phyloP scores from a whole-genome alignment of 306 rosid genomes.

The Malus sylvestris region DNA sequence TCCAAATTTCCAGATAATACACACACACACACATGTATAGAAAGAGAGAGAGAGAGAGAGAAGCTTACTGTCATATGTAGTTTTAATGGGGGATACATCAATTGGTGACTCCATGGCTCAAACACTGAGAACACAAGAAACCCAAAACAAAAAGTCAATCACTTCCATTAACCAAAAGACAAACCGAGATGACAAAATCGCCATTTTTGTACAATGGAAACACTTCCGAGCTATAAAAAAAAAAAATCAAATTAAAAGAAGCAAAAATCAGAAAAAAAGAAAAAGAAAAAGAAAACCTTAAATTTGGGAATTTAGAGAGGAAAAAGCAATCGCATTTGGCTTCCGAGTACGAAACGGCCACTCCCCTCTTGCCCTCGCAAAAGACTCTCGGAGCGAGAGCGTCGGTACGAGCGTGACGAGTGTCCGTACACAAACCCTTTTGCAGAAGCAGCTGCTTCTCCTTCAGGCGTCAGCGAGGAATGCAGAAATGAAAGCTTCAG shows the following conservation, averaged over 20 bases:
- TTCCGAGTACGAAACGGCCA: neutral
- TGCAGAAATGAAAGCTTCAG: neutral
- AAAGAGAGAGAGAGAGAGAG: neutral
- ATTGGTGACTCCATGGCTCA: constrained; percentile 34
- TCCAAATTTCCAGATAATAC: neutral
- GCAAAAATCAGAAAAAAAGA: neutral
- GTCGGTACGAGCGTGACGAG: neutral
- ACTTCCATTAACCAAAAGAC: neutral
- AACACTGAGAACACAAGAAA: constrained; percentile 14
- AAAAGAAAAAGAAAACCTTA: neutral
- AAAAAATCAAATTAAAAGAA: neutral
- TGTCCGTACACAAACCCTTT: neutral
- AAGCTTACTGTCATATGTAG: constrained; percentile 9
- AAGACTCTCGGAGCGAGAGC: neutral
- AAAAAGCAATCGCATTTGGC: neutral
- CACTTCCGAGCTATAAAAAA: neutral
- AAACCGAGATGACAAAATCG: neutral
- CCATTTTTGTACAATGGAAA: neutral
- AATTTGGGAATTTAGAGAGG: neutral
- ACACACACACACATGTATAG: too few relatives aligned
- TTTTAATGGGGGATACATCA: constrained; percentile 11
- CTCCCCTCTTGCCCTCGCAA: neutral
- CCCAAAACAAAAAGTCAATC: neutral
- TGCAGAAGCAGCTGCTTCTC: neutral
- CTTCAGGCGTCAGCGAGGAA: neutral